phyloP scores from a whole-genome alignment of 352 stramenopile species.

The Phytophthora cactorum region DNA sequence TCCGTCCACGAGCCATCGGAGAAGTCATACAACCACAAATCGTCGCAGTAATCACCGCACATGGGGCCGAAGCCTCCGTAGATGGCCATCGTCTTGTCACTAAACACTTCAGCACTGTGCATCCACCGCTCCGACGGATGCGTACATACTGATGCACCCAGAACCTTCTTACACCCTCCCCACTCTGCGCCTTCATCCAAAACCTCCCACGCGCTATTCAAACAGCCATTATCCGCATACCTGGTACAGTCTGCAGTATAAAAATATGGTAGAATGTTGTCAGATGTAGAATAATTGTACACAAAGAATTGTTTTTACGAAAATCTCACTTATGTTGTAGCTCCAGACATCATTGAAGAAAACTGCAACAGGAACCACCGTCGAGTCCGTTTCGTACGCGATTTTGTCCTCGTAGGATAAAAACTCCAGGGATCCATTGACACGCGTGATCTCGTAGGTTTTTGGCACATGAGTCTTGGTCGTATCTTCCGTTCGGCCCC shows the following conservation, averaged over 20 bases:
- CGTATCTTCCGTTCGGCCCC: conserved; percentile 92
- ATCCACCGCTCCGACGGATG: conserved; percentile 90
- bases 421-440: conserved; percentile 88
- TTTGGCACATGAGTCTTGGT: conserved; percentile 89
- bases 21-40: conserved; percentile 96
- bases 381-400: conserved; percentile 43
- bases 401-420: conserved; percentile 90
- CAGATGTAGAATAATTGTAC: neutral
- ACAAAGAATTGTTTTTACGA: neutral
- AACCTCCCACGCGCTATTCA: conserved; percentile 82
- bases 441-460: conserved; percentile 88
- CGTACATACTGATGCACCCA: conserved; percentile 88
- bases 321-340: conserved; percentile 90
- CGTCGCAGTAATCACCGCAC: conserved; percentile 96
- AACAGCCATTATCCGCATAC: conserved; percentile 88
- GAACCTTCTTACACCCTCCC: conserved; percentile 90
- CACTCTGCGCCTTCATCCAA: conserved; percentile 88
- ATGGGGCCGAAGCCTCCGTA: conserved; percentile 94
- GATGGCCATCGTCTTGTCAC: conserved; percentile 91
- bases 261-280: neutral
- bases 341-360: conserved; percentile 97
- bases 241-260: conserved; percentile 69
- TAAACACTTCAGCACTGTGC: conserved; percentile 90
- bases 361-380: conserved; percentile 80
- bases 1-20: conserved; percentile 90